These are phyloP conservation scores for Aspergillus niger DNA, from an alignment of 2,329 filamentous ascomycete genomes.

Conservation along the genomic window DNA sequence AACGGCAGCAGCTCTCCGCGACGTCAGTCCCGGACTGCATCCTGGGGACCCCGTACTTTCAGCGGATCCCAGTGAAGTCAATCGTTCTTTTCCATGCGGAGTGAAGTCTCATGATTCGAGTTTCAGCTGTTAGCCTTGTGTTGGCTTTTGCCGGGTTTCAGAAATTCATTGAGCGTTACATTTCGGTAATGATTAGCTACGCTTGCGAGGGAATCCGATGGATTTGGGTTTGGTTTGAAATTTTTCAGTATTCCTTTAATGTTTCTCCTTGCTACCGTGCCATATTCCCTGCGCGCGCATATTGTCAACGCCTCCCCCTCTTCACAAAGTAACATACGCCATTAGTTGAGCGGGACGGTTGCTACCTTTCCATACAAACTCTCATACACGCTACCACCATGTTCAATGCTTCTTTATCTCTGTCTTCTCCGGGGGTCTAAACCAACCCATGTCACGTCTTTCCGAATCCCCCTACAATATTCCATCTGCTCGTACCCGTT, in stretches of 20 bases:
- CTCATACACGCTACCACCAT: neutral
- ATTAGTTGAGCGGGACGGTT: conserved; percentile 5
- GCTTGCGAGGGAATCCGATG: conserved; percentile 20
- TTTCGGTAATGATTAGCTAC: conserved; percentile 28
- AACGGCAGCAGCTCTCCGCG: conserved; percentile 28
- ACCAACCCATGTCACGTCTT: neutral
- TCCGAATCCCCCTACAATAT: neutral
- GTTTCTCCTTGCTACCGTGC: conserved; percentile 19
- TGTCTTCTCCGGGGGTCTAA: neutral
- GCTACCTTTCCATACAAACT: neutral
- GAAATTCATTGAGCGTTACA: conserved; percentile 25
- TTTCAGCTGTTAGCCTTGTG: conserved; percentile 5
- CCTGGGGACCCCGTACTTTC: conserved; percentile 31
- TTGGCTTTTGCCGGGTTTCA: conserved; percentile 20
- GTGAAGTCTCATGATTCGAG: conserved; percentile 9
- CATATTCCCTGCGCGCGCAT: conserved; percentile 17
- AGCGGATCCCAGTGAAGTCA: conserved; percentile 27
- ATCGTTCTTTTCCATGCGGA: conserved; percentile 5
- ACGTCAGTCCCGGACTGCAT: conserved; percentile 30
- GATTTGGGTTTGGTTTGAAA: conserved; percentile 22
- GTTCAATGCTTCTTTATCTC: neutral
- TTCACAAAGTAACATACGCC: conserved; percentile 18
- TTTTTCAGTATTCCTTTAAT: conserved; percentile 25
- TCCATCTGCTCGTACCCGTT: neutral
- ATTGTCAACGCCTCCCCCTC: conserved; percentile 11